Base-by-base conservation (phyloP, 495 filamentous ascomycete species). In the Neurospora sp. region DNA sequence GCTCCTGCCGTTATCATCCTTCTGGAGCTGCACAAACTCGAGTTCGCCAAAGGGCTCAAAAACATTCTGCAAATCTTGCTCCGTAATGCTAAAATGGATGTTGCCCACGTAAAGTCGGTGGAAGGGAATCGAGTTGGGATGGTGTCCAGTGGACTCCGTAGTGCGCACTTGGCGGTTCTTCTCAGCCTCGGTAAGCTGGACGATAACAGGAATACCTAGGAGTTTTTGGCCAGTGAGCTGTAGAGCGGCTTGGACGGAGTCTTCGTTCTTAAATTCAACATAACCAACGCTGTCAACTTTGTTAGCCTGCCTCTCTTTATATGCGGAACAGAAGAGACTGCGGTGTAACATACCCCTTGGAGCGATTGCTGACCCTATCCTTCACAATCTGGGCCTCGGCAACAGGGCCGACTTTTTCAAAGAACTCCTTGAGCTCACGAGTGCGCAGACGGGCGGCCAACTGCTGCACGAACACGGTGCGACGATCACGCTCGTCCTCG, bases 341-440 rank as follows among this genome's bases (percentile, higher is more conserved):
- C n/a, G 71, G 71, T 31, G 20, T 31, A 23, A 86, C 90, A 76
- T 87, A 98, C 96, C 96, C 96, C 89, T 99, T 99, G 27, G 94
- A 97, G 82, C 96, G 92, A 75, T 94, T 93, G 83, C 93, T 97
- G 72, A 98, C 93, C 73, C 96, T 88, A 78, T 99, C 96, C 85
- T 97, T 98, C n/a, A 99, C 96, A 78, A 99, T 98, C 83, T 98
- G 96, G 71, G 96, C 96, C 83, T 98, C 96, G 78, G 95, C 96
- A 37, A 99, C 96, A 39, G 93, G 92, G 77, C 96, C 96, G 79
- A 95, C 93, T 84, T 95, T 95, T 83, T 97, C 93, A 80, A 99
- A 99, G 81, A 99, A 99, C 73, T 89, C 88, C 83, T 95, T 93
- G 71, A 99, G 87, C 80, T 99, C 94, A 79, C 93, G 95, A 72